phyloP scores from a whole-genome alignment of 176 grass and related monocot genomes.

The Eleusine indica region DNA sequence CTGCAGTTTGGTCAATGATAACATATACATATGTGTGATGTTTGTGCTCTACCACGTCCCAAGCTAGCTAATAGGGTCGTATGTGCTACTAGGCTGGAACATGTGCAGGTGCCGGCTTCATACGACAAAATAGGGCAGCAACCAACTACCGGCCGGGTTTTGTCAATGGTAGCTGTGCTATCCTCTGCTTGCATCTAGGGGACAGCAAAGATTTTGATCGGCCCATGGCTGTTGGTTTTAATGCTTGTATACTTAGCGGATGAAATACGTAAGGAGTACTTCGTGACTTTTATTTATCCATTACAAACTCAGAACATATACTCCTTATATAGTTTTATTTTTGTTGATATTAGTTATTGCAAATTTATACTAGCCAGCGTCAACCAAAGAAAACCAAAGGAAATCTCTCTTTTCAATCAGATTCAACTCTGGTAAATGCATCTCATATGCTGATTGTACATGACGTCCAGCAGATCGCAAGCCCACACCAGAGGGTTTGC shows the following conservation, averaged over 20 bases:
- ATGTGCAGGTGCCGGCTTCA: background rate
- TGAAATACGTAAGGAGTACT: background rate
- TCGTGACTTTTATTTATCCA: background rate
- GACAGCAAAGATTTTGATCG: background rate
- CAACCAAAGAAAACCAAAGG: background rate
- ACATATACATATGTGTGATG: background rate
- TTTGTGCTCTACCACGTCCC: conserved; percentile 19
- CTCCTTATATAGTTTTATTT: too few species aligned
- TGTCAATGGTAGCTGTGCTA: background rate
- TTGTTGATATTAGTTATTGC: too few species aligned
- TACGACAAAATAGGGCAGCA: background rate
- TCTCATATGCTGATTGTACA: too few species aligned
- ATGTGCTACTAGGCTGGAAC: conserved; percentile 7
- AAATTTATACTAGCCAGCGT: background rate
- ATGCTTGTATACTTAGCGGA: background rate
- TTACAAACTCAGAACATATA: background rate
- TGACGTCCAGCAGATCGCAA: too few species aligned
- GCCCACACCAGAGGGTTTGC: too few species aligned
- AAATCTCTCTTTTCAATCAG: background rate
- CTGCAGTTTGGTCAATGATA: conserved; percentile 27
- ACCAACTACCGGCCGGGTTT: background rate
- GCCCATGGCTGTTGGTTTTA: background rate
- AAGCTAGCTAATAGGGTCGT: background rate
- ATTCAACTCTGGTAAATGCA: too few species aligned
- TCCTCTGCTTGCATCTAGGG: background rate